These are phyloP conservation scores for Calonectria pauciramosa DNA, from an alignment of 2,329 filamentous ascomycete species.

Conservation along the genomic window DNA sequence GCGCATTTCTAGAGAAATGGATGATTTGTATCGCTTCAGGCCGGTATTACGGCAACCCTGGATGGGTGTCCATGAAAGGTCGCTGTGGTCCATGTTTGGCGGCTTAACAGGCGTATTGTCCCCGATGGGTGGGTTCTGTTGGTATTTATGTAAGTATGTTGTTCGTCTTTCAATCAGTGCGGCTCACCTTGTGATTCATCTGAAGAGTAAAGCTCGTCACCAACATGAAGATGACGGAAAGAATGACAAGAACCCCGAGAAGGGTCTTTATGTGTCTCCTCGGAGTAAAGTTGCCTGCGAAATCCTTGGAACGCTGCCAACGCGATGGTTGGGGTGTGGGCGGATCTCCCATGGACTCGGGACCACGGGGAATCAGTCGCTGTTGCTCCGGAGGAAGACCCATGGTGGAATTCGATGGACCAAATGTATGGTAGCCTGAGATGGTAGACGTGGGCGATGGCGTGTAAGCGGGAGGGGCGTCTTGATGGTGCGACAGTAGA, in stretches of 20 bases:
- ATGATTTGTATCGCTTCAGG: neutral
- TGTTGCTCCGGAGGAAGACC: constrained; percentile 58
- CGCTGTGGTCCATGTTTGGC: constrained; percentile 36
- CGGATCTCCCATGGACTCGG: constrained; percentile 61
- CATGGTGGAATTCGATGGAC: constrained; percentile 52
- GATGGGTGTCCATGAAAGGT: constrained; percentile 46
- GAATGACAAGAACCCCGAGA: constrained; percentile 49
- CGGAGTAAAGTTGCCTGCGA: constrained; percentile 30
- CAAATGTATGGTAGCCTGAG: constrained; percentile 61
- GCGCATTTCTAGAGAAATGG: constrained; percentile 51
- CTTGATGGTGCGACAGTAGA: constrained; percentile 43
- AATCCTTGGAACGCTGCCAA: constrained; percentile 48
- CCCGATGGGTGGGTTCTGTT: constrained; percentile 37
- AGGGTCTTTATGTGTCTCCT: constrained; percentile 48
- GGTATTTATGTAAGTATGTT: neutral
- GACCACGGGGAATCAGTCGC: constrained; percentile 57
- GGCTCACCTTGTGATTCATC: constrained; percentile 46
- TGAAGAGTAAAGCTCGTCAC: constrained; percentile 39
- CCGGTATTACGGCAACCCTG: constrained; percentile 42
- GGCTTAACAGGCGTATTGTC: constrained; percentile 43
- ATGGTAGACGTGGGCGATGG: constrained; percentile 54
- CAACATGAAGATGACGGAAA: constrained; percentile 50
- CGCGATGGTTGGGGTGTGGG: constrained; percentile 42
- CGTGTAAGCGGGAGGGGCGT: constrained; percentile 66
- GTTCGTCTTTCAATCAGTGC: neutral